Base-by-base conservation (phyloP, 225 moss, liverwort and hornwort genomes). In the Thuidium tamariscinum region DNA sequence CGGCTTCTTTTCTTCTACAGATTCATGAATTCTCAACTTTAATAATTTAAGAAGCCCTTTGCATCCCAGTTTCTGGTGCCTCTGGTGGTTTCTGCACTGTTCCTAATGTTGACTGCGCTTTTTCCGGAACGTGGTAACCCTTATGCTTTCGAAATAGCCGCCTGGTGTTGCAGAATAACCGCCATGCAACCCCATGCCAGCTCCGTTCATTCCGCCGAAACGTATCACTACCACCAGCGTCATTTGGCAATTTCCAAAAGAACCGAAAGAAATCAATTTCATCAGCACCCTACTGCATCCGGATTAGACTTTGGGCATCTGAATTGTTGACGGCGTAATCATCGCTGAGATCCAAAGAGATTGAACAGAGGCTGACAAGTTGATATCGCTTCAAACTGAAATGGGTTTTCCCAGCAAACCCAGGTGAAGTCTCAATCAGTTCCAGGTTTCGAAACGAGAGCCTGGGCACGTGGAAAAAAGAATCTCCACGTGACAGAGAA, bases 381-480 rank as follows among this genome's bases (percentile, higher is more conserved):
- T 77, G 77, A 29, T 20, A 75, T 75, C 29, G 19, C 63, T 46
- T 86, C 65, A 70, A 79, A 65, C 79, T 66, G 79, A 86, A 83
- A 77, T 81, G 22, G 49, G 70, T 60, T 70, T 52, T 62, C 62
- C 30, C 19, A n/a, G 82, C 61, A 44, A 79, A 56, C 51, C 73
- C 79, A 88, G 59, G 78, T 73, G 83, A 72, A 73, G 79, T 86
- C 79, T 74, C 88, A 66, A 74, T 9, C 48, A 32, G 46, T 83
- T 83, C 83, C 90, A 88, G 80, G 80, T 86, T 88, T 34, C 81
- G 62, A 87, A 76, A 86, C 77, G 57, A 82, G 79, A 86, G 82
- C 60, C 64, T 7, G n/a, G 80, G 41, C 46, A 86, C 84, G 83
- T 86, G 83, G 88, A 46, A 74, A 78, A 51, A 25, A 41, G 34